These are phyloP conservation scores for Boeremia lycopersici DNA, from an alignment of 2,329 filamentous ascomycete species.

Conservation along the genomic window DNA sequence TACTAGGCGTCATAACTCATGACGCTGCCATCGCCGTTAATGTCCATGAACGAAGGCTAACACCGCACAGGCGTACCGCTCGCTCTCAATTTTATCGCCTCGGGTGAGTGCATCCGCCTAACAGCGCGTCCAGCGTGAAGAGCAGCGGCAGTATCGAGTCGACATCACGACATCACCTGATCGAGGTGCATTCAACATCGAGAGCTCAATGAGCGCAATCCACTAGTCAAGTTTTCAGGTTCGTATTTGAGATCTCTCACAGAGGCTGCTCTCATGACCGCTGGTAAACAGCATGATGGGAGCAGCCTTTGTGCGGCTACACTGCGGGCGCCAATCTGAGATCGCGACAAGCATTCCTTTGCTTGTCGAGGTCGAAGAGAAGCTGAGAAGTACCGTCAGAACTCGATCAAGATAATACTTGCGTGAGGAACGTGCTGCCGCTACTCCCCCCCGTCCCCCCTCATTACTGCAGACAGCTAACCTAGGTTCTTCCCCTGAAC, in stretches of 20 bases:
- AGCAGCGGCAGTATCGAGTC: slow-evolving; percentile 68
- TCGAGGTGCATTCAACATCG: slow-evolving; percentile 11
- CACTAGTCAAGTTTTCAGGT: slow-evolving; percentile 36
- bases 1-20: slow-evolving; percentile 3
- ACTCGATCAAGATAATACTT: slow-evolving; percentile 99
- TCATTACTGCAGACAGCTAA: slow-evolving; percentile 36
- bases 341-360: not conserved
- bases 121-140: slow-evolving; percentile 50
- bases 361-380: slow-evolving; percentile 53
- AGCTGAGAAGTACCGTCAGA: slow-evolving; percentile 95
- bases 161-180: slow-evolving; percentile 20
- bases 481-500: slow-evolving; percentile 39
- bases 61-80: slow-evolving; percentile 70
- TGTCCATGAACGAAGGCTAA: slow-evolving; percentile 29
- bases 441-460: slow-evolving; percentile 59
- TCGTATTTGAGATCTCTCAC: slow-evolving; percentile 50
- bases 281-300: slow-evolving; percentile 10
- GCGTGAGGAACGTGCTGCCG: slow-evolving; percentile 97
- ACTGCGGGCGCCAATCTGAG: slow-evolving; percentile 80
- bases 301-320: slow-evolving; percentile 60
- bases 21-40: slow-evolving; percentile 2
- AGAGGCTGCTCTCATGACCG: slow-evolving; percentile 26
- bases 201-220: slow-evolving; percentile 17
- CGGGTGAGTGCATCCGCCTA: slow-evolving; percentile 72
- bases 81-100: slow-evolving; percentile 88